Base-by-base conservation (phyloP, 2,329 filamentous ascomycete genomes). In the Aspergillus pseudoviridinutans region DNA sequence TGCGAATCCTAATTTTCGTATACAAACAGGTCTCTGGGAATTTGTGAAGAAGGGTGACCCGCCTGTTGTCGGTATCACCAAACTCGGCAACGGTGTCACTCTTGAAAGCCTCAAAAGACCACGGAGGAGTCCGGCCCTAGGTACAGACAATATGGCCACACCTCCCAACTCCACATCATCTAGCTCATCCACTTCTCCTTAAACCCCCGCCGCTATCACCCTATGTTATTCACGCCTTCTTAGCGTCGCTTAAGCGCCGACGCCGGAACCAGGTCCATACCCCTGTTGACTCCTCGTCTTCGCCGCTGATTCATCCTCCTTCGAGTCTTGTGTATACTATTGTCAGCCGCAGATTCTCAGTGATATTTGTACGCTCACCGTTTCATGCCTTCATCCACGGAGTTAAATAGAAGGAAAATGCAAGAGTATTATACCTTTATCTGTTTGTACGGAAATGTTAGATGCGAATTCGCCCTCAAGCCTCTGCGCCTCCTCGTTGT, bases 11-110 rank as follows among this genome's bases (percentile, higher is more conserved):
- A 52, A 67, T 63, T 24, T 64, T 62, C 55, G 60, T 53, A 44
- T 38, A 22, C 54, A 42, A 53, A 44, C 58, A 78, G 76, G 78
- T 50, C 68, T 78, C 71, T 99, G 91, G 79, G 92, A 97, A 71
- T 96, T 97, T 71, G 92, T 97, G 35, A 91, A 88, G 80, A 97
- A 91, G 77, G 92, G 91, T 7, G 94, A 97, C 67, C 82, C 92
- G 2, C 87, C 94, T 0, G 84, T 96, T 41, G 93, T 99, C 71
- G 94, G 94, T 29, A 86, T 97, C 61, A 97, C 92, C 22, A 97
- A 96, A 76, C 78, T 99, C 55, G 85, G 83, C 41, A 81, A 91
- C 58, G 92, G 92, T 8, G 75, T 96, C 28, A 96, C 92, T 24
- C 76, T 93, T 68, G 91, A 93, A 66, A 87, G 89, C 46, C 78